Evolutionary conservation across 768 basidiomycete species (phyloP), one percentile per base, ranked within the genome.

Genomic region (Scleroderma citrinum): DNA sequence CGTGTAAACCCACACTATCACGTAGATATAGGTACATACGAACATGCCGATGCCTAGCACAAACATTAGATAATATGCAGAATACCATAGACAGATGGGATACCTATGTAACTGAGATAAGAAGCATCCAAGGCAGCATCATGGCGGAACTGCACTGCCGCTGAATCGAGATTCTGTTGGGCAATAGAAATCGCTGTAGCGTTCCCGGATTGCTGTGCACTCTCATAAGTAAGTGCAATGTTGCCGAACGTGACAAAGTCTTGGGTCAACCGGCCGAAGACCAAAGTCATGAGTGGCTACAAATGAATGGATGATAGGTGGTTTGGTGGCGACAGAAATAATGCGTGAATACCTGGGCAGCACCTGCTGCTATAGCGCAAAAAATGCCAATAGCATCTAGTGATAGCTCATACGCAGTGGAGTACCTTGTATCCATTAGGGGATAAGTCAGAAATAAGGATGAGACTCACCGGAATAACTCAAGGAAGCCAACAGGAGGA

Each of bases 211-310:
- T 26, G 23, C 10, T 41, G 8, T 2, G 42, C 45, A 3, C 29
- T 10, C 3, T 14, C 14, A 17, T 59, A 36, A 10, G n/a, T n/a
- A 64, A 35, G 1, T 63, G 56, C 2, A 91, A 91, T 7, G 54
- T 46, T 58, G 90, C 83, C 66, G 90, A 92, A 32, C n/a, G n/a
- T n/a, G n/a, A n/a, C n/a, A n/a, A n/a, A n/a, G n/a, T n/a, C n/a
- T n/a, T n/a, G n/a, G n/a, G 85, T 85, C 43, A 94, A 78, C 42
- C 80, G 80, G 32, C 92, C 92, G 63, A 96, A 95, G 34, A 96
- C 75, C 46, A 96, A 69, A 54, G 81, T 80, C 85, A 90, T 86
- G 39, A 87, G 71, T 3, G 85, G 86, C 82, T 87, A 14, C 11
- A 1, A 48, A 6, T 39, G 13, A 19, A 19, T 2, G 2, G 52